These are phyloP conservation scores for Amanita pseudoporphyria DNA, from an alignment of 768 basidiomycete genomes.

Conservation along the genomic window DNA sequence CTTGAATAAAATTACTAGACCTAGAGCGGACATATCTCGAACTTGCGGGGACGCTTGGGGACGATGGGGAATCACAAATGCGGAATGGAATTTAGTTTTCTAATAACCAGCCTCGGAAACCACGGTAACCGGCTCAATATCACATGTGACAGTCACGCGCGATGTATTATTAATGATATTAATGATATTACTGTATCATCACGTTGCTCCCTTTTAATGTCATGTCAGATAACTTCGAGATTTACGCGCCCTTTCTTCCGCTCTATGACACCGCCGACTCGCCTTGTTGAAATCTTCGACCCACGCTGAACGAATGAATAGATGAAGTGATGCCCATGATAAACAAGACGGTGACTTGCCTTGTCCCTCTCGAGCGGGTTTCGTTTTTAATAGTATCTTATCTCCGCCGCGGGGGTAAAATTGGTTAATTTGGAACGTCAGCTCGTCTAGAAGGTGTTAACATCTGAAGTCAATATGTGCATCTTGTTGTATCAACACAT, in stretches of 20 bases:
- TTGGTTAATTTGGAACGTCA: constrained; percentile 54
- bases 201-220: no score
- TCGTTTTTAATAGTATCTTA: constrained; percentile 47
- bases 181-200: background rate
- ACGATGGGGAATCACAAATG: background rate
- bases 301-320: constrained; percentile 19
- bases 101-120: constrained; percentile 12
- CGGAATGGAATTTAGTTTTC: background rate
- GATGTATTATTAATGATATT: background rate
- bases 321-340: background rate
- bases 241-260: constrained; percentile 27
- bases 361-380: constrained; percentile 50
- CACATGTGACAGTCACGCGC: constrained; percentile 8
- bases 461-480: background rate
- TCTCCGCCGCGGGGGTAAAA: constrained; percentile 72
- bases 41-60: background rate
- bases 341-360: constrained; percentile 15
- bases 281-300: constrained; percentile 30
- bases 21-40: constrained; percentile 15
- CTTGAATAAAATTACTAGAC: constrained; percentile 6
- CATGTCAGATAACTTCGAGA: background rate
- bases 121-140: constrained; percentile 13
- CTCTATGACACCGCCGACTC: constrained; percentile 31
- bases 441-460: constrained; percentile 40
- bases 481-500: background rate